Percentiles rank a stretch among this genome's conserved stretches.
phyloP scores from a whole-genome alignment of 352 stramenopile species.

The Plasmopara muralis region DNA sequence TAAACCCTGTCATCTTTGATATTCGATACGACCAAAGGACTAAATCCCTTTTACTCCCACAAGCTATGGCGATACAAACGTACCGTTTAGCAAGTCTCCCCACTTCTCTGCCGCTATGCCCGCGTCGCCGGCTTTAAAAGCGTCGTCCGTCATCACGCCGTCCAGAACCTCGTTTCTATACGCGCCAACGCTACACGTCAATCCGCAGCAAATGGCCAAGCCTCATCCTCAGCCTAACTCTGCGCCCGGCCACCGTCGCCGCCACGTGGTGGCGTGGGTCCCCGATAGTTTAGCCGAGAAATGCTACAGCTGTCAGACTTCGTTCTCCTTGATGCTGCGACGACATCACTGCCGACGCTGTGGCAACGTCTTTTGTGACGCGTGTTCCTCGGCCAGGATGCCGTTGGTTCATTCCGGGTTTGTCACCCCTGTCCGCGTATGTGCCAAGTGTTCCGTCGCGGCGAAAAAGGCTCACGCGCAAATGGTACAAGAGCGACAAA shows the following conservation, averaged over 20 bases:
- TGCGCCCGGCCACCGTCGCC: slow-evolving; percentile 16
- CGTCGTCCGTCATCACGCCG: slow-evolving; percentile 10
- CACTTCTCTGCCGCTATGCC: slow-evolving; percentile 2
- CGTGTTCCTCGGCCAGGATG: slow-evolving; percentile 78
- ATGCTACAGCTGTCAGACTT: slow-evolving; percentile 61
- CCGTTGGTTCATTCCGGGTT: slow-evolving; percentile 62
- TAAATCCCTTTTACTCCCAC: neutral
- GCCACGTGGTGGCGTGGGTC: slow-evolving; percentile 64
- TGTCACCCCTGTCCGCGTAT: slow-evolving; percentile 70
- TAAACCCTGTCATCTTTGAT: slow-evolving; percentile 2
- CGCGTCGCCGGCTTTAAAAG: slow-evolving; percentile 1
- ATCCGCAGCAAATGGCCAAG: neutral
- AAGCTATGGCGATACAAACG: no score
- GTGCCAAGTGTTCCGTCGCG: slow-evolving; percentile 66
- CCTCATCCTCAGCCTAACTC: slow-evolving; percentile 12
- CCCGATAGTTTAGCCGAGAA: slow-evolving; percentile 72
- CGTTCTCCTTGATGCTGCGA: slow-evolving; percentile 69
- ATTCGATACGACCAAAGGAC: neutral
- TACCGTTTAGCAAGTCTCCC: no score
- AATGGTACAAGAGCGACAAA: slow-evolving; percentile 56
- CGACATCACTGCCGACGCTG: slow-evolving; percentile 85
- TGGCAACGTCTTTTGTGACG: slow-evolving; percentile 87
- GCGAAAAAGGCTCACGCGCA: slow-evolving; percentile 62
- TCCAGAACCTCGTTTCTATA: slow-evolving; percentile 1
- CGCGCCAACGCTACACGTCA: neutral